Evolutionary conservation across 257 asterid genomes (phyloP), one percentile per base, ranked within the genome.

Genomic region (Solanum pinnatisectum): DNA sequence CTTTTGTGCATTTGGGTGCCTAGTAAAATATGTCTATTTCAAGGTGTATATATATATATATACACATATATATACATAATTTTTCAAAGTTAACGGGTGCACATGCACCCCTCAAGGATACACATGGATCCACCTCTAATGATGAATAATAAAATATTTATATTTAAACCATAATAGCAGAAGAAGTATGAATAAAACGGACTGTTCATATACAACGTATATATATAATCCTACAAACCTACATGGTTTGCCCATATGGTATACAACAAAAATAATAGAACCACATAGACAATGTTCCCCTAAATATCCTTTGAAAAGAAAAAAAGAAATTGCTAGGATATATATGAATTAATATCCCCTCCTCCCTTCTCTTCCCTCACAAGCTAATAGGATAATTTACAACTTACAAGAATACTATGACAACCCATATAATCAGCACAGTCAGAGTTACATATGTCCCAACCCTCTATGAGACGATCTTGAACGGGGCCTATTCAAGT

Each of bases 311-410:
- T 82, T 18, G 11, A 60, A 88, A 91, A 84, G 72, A 79, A 87
- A 87, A 56, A 91, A 93, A 91, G 91, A 90, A 91, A 89, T 74
- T 79, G 92, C 94, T 91, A 84, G 92, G 92, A 65, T n/a, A 65
- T 65, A 65, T 65, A 65, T 70, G 76, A 70, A 70, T 14, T 30
- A 70, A 70, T 30, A 90, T 82, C 88, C 22, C 82, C 49, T 42
- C n/a, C 63, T 39, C 42, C 22, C 35, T 16, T 11, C 27, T 59
- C 14, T 23, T 36, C 90, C 92, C 87, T 73, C 88, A 42, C 91
- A 92, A 91, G 91, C 98, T 93, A 92, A 89, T 88, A 84, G 91
- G 89, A 94, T 92, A 94, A 93, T 95, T 94, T 95, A 95, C 99
- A 94, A 84, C 84, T 84, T 68, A 56, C 87, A 63, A 83, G 60